Conservation (phyloP, 192 early-diverging fungal genomes). For the Haplosporangium gracile region DNA sequence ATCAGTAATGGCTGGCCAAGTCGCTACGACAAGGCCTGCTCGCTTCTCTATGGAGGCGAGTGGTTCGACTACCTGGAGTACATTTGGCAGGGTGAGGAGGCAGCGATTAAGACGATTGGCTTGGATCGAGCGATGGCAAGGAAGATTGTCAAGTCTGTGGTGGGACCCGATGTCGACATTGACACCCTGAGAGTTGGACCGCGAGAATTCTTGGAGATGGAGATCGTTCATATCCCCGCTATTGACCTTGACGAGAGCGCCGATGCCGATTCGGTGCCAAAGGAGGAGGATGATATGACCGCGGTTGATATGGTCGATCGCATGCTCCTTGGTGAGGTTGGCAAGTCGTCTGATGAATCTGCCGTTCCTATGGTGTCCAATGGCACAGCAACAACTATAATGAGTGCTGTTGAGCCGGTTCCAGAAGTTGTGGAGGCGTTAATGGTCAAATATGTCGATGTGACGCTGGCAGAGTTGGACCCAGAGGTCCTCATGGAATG, state of each 20-base stretch:
- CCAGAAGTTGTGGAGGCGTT: not conserved
- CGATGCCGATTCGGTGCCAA: not conserved
- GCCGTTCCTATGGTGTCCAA: not conserved
- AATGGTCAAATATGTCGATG: conserved; percentile 16
- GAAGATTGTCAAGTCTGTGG: conserved; percentile 29
- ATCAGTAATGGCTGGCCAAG: conserved; percentile 56
- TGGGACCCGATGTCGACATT: conserved; percentile 12
- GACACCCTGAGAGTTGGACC: not conserved
- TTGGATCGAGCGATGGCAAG: conserved; percentile 30
- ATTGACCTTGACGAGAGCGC: not conserved
- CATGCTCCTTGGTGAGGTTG: conserved; percentile 13
- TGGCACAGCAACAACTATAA: not conserved
- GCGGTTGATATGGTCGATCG: conserved; percentile 35
- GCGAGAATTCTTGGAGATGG: conserved; percentile 31
- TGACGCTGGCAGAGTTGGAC: conserved; percentile 31
- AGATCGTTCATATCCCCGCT: conserved; percentile 20
- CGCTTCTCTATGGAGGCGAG: conserved; percentile 62
- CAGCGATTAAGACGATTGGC: conserved; percentile 25
- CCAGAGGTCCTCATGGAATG: not conserved
- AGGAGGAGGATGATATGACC: conserved; percentile 11
- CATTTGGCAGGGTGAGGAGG: conserved; percentile 26
- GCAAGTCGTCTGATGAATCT: not conserved
- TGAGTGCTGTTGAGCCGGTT: not conserved
- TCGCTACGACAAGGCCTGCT: conserved; percentile 68
- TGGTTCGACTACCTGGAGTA: conserved; percentile 46